Percentiles rank a stretch among this genome's conserved stretches.
These are phyloP conservation scores for Phytophthora idaei DNA, from an alignment of 352 stramenopile genomes.

Conservation along the genomic window DNA sequence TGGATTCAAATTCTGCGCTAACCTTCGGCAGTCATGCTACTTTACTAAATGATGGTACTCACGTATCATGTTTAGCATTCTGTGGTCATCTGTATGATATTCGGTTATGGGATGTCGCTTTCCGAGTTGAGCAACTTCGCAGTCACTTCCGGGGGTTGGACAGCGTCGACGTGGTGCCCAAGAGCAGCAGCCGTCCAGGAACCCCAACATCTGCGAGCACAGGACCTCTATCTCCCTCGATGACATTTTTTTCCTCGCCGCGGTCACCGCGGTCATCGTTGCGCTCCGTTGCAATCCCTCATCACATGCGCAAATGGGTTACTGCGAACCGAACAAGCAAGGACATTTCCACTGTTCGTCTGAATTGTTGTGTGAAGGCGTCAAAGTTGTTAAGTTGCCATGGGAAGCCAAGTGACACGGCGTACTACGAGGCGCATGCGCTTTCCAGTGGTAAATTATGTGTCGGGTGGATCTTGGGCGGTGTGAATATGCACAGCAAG, in stretches of 20 bases:
- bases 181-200: constrained; percentile 23
- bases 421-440: constrained; percentile 64
- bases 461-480: constrained; percentile 55
- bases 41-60: neutral
- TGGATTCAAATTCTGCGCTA: constrained; percentile 20
- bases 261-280: constrained; percentile 42
- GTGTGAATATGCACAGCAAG: constrained; percentile 11
- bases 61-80: constrained; percentile 15
- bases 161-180: constrained; percentile 27
- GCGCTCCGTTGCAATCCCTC: constrained; percentile 35
- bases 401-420: constrained; percentile 1
- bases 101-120: constrained; percentile 62
- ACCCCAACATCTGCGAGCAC: constrained; percentile 25
- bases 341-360: constrained; percentile 47
- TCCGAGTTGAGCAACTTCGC: constrained; percentile 59
- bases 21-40: constrained; percentile 17
- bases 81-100: constrained; percentile 60
- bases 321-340: constrained; percentile 58
- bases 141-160: constrained; percentile 61
- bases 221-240: constrained; percentile 25
- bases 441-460: constrained; percentile 58
- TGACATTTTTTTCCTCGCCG: constrained; percentile 36
- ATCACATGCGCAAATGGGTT: constrained; percentile 55
- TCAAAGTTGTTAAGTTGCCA: neutral
- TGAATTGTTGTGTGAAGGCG: constrained; percentile 33